phyloP scores from a whole-genome alignment of 768 basidiomycete species.

The Infundibulicybe gibba region DNA sequence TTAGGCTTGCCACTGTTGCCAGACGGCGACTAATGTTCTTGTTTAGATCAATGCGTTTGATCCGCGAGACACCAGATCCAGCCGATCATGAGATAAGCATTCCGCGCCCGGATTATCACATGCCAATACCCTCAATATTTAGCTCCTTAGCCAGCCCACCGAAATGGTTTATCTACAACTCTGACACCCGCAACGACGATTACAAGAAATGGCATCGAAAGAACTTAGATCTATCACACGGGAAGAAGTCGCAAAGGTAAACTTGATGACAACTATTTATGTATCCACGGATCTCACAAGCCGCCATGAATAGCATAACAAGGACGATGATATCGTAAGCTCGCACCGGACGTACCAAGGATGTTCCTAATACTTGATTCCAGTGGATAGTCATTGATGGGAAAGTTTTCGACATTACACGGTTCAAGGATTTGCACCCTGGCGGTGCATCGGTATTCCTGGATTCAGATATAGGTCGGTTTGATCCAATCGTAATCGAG shows the following conservation, averaged over 20 bases:
- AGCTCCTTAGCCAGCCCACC: too few relatives aligned
- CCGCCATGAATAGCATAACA: constrained; percentile 59
- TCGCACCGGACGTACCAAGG: constrained; percentile 15
- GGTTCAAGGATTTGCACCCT: constrained; percentile 82
- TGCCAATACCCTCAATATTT: too few relatives aligned
- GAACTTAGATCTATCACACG: constrained; percentile 33
- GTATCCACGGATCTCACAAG: constrained; percentile 7
- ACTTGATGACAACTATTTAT: neutral
- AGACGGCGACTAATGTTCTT: too few relatives aligned
- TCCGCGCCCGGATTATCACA: too few relatives aligned
- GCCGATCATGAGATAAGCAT: too few relatives aligned
- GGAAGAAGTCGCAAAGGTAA: constrained; percentile 41
- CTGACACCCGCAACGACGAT: too few relatives aligned
- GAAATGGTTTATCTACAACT: too few relatives aligned
- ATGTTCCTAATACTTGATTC: neutral
- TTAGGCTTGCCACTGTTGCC: too few relatives aligned
- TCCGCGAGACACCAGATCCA: too few relatives aligned
- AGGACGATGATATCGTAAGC: constrained; percentile 60
- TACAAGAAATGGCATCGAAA: constrained; percentile 25
- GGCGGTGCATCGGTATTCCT: constrained; percentile 79
- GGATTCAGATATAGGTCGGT: constrained; percentile 72
- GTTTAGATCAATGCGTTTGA: too few relatives aligned
- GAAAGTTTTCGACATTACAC: constrained; percentile 80
- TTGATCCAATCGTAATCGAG: neutral
- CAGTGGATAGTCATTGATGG: constrained; percentile 84